Base-by-base conservation (phyloP, 2,329 filamentous ascomycete genomes). In the Claviceps lovelessii region DNA sequence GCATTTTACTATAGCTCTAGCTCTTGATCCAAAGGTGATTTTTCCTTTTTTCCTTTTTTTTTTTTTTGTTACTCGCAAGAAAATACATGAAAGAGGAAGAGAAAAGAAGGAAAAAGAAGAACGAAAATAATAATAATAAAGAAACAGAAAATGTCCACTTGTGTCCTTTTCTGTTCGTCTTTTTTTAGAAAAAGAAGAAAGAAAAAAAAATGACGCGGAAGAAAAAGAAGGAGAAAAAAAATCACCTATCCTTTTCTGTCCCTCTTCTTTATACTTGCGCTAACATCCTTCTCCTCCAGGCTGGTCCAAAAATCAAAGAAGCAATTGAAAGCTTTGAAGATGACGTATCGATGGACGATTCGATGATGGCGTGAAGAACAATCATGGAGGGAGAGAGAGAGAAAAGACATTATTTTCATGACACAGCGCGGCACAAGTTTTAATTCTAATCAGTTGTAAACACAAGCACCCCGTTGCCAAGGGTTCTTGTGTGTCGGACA, bases 1-100 rank as follows among this genome's bases (percentile, higher is more conserved):
- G 57, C 89, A 96, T 68, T 95, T 95, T 67, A 98, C 93, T 7
- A 91, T 90, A 68, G 93, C 93, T 19, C 74, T 97, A 65, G 95
- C 95, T 69, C 73, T 98, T 64, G 93, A 98, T 74, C 93, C 91
- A 35, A 97, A 97, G 84, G 91, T 94, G 75, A 66, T 76, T 67
- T 23, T 19, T 31, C 42, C 35, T n/a, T 15, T 9, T 23, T 46
- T 11, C 41, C 29, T 37, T 46, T 13, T 10, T n/a, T n/a, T 23
- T 3, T 23, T 23, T 3, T 1, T 23, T 23, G 23, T 3, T 3
- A 2, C 3, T 1, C 23, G 23, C 23, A 23, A 17, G 39, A 41
- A 41, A 17, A n/a, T 3, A 13, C 13, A n/a, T 1, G 7, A 8
- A 17, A 8, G 15, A 17, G 5, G 7, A 13, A 4, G 10, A 4